phyloP scores from a whole-genome alignment of 345 rosid genomes.

The Pistacia integerrima region DNA sequence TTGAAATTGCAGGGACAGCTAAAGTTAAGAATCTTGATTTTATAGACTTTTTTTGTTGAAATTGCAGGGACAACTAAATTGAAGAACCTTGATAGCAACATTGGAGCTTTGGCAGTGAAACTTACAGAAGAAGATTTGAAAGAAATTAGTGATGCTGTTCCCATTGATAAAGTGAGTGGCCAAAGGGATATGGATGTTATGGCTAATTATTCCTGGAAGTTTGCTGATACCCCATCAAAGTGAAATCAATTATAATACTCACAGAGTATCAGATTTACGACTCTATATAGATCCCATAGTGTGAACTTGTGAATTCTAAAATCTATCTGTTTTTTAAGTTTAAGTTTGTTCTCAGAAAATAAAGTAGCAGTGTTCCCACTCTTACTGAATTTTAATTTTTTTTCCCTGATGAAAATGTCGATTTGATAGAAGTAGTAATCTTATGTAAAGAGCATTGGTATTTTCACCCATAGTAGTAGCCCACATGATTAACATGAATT shows the following conservation, averaged over 20 bases:
- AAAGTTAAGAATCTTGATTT: too few relatives aligned
- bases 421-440: background rate
- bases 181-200: background rate
- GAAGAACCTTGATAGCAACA: slow-evolving; percentile 27
- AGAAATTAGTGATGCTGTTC: slow-evolving; percentile 22
- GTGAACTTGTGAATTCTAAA: too few relatives aligned
- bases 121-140: slow-evolving; percentile 25
- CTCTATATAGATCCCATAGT: too few relatives aligned
- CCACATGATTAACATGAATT: too few relatives aligned
- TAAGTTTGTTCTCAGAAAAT: background rate
- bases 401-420: too few relatives aligned
- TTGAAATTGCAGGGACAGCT: too few relatives aligned
- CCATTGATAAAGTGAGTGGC: slow-evolving; percentile 23
- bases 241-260: too few relatives aligned
- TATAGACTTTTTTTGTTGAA: background rate
- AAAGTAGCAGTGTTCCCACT: background rate
- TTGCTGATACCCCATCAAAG: slow-evolving; percentile 22
- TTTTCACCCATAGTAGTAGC: too few relatives aligned
- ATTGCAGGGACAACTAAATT: slow-evolving; percentile 28
- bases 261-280: too few relatives aligned
- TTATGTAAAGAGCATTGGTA: background rate
- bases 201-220: slow-evolving; percentile 7
- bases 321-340: background rate
- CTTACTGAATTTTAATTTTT: background rate
- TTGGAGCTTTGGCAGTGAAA: slow-evolving; percentile 23